Evolutionary conservation across 148 eudicot genomes (phyloP), one percentile per base, ranked within the genome.

Genomic region (Rhododendron griersonianum): DNA sequence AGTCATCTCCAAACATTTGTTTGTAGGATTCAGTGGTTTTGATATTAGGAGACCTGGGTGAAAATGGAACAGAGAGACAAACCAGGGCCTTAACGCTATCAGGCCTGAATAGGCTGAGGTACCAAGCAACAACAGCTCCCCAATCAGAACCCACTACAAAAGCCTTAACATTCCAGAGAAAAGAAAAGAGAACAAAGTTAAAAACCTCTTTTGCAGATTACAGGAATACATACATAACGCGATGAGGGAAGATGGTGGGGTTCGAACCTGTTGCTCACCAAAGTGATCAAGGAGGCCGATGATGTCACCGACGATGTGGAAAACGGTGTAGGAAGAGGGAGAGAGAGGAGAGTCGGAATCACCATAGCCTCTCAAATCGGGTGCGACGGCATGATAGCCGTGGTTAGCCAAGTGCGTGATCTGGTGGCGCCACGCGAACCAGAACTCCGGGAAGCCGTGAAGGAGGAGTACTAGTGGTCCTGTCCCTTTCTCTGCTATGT

Each of bases 341-440:
- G 83, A 80, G 73, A 86, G 81, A 69, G 94, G 94, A 7, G 90
- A 83, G 74, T 92, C 94, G 1, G 92, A 79, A 57, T 92, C 92
- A 14, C 94, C 94, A 45, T 74, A 91, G 87, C 94, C 95, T 75
- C 95, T 86, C 84, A 88, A 63, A 85, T 93, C 95, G 19, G 94
- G 95, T 7, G 93, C 93, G 3, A 93, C 87, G 1, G 87, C 95
- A 48, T 88, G 91, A 79, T 85, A 93, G 4, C 95, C 94, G 53
- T 90, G 90, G 19, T 47, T 63, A 35, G 90, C 91, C 67, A 91
- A 85, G 86, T 88, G 61, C 41, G 86, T 84, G 47, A 93, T 92
- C 91, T 91, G 95, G 87, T 93, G 92, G 53, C 91, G 89, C 95
- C 95, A 93, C 6, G 93, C 86, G 77, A 90, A 92, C 93, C 94